phyloP scores from a whole-genome alignment of 2,329 filamentous ascomycete species.

The Didymella glomerata region DNA sequence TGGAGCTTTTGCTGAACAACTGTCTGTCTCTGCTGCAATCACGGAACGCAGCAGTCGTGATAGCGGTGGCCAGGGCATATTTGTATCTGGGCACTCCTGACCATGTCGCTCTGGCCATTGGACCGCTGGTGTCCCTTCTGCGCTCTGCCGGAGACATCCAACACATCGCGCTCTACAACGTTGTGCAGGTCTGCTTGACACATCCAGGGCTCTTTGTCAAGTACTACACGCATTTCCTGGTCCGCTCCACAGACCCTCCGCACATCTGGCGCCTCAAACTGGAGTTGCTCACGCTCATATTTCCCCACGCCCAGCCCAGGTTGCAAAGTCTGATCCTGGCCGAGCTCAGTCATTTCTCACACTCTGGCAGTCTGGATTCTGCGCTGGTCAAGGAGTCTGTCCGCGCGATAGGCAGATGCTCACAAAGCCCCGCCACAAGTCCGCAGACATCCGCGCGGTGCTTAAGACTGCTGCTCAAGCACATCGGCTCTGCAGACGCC shows the following conservation, averaged over 20 bases:
- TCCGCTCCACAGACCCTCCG: constrained; percentile 79
- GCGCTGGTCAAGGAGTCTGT: constrained; percentile 87
- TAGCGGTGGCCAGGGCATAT: constrained; percentile 86
- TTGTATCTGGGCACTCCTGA: constrained; percentile 81
- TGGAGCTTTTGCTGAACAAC: constrained; percentile 79
- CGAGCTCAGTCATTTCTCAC: constrained; percentile 95
- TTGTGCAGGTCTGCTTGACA: constrained; percentile 86
- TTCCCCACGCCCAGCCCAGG: constrained; percentile 78
- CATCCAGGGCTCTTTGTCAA: constrained; percentile 83
- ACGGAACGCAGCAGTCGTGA: constrained; percentile 89
- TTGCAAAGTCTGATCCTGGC: constrained; percentile 87
- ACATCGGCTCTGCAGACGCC: constrained; percentile 88
- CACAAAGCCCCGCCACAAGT: constrained; percentile 65
- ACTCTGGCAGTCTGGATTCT: constrained; percentile 80
- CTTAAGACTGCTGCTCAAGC: constrained; percentile 80
- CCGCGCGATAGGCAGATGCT: constrained; percentile 90
- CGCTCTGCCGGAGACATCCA: constrained; percentile 87
- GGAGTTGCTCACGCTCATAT: constrained; percentile 88
- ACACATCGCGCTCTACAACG: constrained; percentile 89
- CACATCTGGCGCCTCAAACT: constrained; percentile 91
- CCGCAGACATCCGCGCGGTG: constrained; percentile 71
- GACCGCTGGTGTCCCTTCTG: constrained; percentile 85
- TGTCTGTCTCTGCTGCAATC: constrained; percentile 89
- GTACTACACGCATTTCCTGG: constrained; percentile 88
- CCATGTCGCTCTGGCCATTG: constrained; percentile 78